Percentiles rank a stretch among this genome's conserved stretches.
These are phyloP conservation scores for Coemansia sp. DNA, from an alignment of 192 early-diverging fungal genomes.

Conservation along the genomic window DNA sequence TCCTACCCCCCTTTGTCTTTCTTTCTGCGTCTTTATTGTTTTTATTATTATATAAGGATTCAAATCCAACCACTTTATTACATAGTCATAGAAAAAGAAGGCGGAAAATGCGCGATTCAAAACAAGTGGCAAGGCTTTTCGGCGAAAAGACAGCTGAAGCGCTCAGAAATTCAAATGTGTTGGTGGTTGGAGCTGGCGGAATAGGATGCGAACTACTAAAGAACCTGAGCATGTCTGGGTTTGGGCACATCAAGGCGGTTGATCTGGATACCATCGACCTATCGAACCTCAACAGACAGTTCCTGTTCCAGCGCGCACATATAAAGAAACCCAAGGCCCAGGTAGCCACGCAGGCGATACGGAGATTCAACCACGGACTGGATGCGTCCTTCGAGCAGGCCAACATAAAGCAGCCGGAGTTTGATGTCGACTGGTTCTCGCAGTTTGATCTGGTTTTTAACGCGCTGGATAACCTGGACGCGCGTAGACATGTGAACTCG, in stretches of 20 bases:
- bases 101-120: slow-evolving; percentile 16
- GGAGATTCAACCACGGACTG: slow-evolving; percentile 80
- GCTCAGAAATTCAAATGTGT: slow-evolving; percentile 40
- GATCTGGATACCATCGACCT: slow-evolving; percentile 99
- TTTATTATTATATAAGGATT: background rate
- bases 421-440: slow-evolving; percentile 85
- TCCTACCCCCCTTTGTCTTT: background rate
- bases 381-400: slow-evolving; percentile 68
- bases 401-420: slow-evolving; percentile 87
- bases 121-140: slow-evolving; percentile 32
- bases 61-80: background rate
- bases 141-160: slow-evolving; percentile 19
- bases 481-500: slow-evolving; percentile 89
- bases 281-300: slow-evolving; percentile 99
- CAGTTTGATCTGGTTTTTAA: slow-evolving; percentile 91
- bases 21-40: background rate
- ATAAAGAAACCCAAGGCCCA: slow-evolving; percentile 91
- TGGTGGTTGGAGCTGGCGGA: slow-evolving; percentile 87
- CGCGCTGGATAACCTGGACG: slow-evolving; percentile 95
- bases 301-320: slow-evolving; percentile 94
- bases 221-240: slow-evolving; percentile 88
- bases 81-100: slow-evolving; percentile 1
- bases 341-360: slow-evolving; percentile 82
- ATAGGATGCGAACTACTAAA: slow-evolving; percentile 99
- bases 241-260: slow-evolving; percentile 79